phyloP scores from a whole-genome alignment of 2,329 filamentous ascomycete species.

The Neonectria coccinea region DNA sequence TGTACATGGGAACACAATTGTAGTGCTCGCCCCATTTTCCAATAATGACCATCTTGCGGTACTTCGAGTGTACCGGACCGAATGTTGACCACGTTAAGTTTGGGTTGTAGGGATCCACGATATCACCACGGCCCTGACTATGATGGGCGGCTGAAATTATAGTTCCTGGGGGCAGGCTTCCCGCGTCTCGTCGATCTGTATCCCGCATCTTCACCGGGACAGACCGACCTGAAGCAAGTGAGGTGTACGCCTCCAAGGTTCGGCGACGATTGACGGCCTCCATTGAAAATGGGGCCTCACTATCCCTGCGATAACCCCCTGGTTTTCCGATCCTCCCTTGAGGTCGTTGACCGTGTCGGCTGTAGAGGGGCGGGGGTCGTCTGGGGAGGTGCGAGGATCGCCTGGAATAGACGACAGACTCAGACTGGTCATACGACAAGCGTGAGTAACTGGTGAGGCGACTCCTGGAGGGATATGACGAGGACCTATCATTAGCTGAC shows the following conservation, averaged over 20 bases:
- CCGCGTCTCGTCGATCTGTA: background rate
- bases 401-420: background rate
- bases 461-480: no score
- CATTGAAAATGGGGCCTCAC: no score
- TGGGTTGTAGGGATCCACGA: constrained; percentile 9
- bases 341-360: background rate
- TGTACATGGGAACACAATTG: constrained; percentile 37
- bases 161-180: constrained; percentile 25
- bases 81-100: constrained; percentile 28
- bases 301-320: no score
- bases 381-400: no score
- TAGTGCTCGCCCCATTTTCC: constrained; percentile 36
- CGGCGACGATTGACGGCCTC: background rate
- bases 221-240: constrained; percentile 20
- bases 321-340: background rate
- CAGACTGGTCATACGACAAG: background rate
- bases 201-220: constrained; percentile 26
- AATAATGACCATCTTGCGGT: constrained; percentile 41
- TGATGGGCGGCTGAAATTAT: constrained; percentile 39
- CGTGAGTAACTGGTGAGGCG: background rate
- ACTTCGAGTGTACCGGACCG: constrained; percentile 40
- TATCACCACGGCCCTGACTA: constrained; percentile 20
- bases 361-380: no score
- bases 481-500: background rate
- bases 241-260: background rate